Conservation (phyloP, 805 yeast genomes). For the Sungouiella blattae region DNA sequence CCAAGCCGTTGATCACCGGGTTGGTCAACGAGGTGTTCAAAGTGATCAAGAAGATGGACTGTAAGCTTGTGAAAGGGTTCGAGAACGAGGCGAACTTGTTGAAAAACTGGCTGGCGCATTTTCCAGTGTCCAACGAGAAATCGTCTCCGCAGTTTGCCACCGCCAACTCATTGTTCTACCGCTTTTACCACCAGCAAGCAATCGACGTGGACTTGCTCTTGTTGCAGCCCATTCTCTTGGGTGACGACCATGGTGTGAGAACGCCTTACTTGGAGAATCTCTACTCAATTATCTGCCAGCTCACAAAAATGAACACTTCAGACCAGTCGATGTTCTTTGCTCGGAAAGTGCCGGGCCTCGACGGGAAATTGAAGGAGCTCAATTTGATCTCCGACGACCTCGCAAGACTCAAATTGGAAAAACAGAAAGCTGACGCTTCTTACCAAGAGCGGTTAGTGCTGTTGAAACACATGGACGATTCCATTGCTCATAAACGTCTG, state of each 20-base stretch:
- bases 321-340: conserved; percentile 27
- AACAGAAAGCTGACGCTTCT: conserved; percentile 14
- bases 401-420: conserved; percentile 14
- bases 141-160: conserved; percentile 18
- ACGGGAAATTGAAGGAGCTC: conserved; percentile 18
- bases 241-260: conserved; percentile 82
- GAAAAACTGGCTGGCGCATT: conserved; percentile 48
- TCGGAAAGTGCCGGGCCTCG: conserved; percentile 20
- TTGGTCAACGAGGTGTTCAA: conserved; percentile 69
- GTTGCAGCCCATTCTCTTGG: conserved; percentile 81
- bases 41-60: conserved; percentile 73
- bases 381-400: conserved; percentile 20
- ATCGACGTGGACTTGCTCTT: conserved; percentile 71
- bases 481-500: conserved; percentile 18
- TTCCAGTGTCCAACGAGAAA: conserved; percentile 22
- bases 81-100: conserved; percentile 63
- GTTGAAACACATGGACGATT: conserved; percentile 22
- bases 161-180: conserved; percentile 57
- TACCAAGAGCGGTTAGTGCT: conserved; percentile 19
- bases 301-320: conserved; percentile 42
- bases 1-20: conserved; percentile 83
- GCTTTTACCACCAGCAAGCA: conserved; percentile 50
- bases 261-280: conserved; percentile 89
- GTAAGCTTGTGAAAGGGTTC: conserved; percentile 64
- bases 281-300: conserved; percentile 74